Base-by-base conservation (phyloP, 768 basidiomycete species). In the Lyophyllum shimeji region DNA sequence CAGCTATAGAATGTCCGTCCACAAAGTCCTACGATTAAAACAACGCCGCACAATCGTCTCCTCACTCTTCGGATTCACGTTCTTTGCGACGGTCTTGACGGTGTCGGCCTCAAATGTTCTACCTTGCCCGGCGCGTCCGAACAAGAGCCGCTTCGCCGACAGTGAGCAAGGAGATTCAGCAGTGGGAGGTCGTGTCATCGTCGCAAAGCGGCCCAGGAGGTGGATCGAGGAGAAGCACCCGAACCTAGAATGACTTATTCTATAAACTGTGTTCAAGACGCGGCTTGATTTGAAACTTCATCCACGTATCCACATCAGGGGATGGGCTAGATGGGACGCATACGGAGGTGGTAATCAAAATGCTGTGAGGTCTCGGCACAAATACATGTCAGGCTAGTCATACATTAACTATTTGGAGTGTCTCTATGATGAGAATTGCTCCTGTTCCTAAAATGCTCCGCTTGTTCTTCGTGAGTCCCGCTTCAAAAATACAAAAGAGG, bases 161-260 rank as follows among this genome's bases (percentile, higher is more conserved):
- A 75, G 73, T 46, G 77, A 76, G 24, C 63, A 62, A 53, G 67
- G 65, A 47, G 63, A 60, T 18, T 45, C 62, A 45, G 61, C 61
- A 57, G 53, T 65, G 42, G 66, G 63, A 51, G 62, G 70, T 31
- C 75, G 76, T 31, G 79, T 85, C 24, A 78, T 78, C 20, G 81
- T 86, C 13, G 67, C 71, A 61, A 90, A 83, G 72, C 74, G 80
- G 50, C 86, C 87, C 12, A 79, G 83, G 63, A 79, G 88, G 60
- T 93, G 91, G 91, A 92, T 93, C 67, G 87, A 91, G 71, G 91
- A 93, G 71, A 87, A 72, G 55, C 65, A 72, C 44, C 79, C 76
- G 6, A 64, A 66, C 52, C 68, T 68, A 63, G 62, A 70, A 57
- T 67, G 47, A 57, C 46, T 49, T 31, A 3, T 50, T 13, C 24